phyloP scores from a whole-genome alignment of 352 stramenopile genomes.

The Globisporangium uncinulatum region DNA sequence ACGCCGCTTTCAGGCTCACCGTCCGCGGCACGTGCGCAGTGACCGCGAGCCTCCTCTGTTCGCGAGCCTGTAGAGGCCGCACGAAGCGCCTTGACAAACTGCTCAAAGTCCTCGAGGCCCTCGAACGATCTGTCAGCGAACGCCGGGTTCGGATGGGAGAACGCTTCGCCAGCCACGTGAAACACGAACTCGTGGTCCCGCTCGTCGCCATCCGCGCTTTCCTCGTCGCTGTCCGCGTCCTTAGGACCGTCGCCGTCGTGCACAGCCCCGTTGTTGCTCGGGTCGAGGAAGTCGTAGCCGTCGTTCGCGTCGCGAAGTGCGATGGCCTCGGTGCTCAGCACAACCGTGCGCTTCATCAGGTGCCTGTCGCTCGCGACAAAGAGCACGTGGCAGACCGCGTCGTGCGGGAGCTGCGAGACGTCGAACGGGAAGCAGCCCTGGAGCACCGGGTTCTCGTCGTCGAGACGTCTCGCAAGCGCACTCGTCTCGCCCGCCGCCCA shows the following conservation, averaged over 20 bases:
- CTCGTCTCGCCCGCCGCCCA: not conserved
- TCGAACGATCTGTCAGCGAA: conserved; percentile 44
- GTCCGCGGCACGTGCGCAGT: not conserved
- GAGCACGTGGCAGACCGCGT: conserved; percentile 47
- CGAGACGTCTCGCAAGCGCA: conserved; percentile 10
- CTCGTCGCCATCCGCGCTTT: conserved; percentile 21
- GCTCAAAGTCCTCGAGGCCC: conserved; percentile 42
- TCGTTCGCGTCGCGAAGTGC: conserved; percentile 24
- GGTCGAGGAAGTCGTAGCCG: conserved; percentile 12
- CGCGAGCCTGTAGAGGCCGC: conserved; percentile 1
- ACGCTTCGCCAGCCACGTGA: conserved; percentile 47
- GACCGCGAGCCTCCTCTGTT: not conserved
- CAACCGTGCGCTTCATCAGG: conserved; percentile 52
- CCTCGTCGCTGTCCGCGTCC: conserved; percentile 14
- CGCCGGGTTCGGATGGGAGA: conserved; percentile 42
- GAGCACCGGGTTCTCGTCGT: conserved; percentile 22
- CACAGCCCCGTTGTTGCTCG: conserved; percentile 13
- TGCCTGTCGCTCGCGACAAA: conserved; percentile 56
- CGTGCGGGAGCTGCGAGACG: conserved; percentile 32
- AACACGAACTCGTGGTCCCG: conserved; percentile 28
- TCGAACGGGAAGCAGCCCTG: conserved; percentile 35
- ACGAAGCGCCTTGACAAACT: conserved; percentile 40
- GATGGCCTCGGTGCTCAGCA: conserved; percentile 47
- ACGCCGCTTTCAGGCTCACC: not conserved
- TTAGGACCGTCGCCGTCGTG: conserved; percentile 18